phyloP scores from a whole-genome alignment of 495 filamentous ascomycete genomes.

The Letharia lupina region DNA sequence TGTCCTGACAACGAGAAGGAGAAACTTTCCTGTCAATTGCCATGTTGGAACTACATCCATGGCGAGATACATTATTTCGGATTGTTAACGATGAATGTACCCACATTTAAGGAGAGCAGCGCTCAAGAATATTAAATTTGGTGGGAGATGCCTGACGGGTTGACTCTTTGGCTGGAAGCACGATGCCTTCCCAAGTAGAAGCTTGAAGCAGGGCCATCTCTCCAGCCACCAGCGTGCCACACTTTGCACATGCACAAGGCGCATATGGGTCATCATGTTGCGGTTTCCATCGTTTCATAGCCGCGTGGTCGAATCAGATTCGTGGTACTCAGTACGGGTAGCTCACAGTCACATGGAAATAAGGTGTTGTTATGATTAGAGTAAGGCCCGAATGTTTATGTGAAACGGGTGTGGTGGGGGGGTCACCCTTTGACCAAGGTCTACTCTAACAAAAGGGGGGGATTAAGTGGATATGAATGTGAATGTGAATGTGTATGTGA shows the following conservation, averaged over 20 bases:
- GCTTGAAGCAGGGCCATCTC: background rate
- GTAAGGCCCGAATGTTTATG: no score
- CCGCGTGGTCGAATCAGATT: background rate
- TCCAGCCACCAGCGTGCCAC: background rate
- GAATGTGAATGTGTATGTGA: no score
- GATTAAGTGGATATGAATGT: no score
- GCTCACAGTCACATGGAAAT: no score
- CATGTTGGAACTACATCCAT: background rate
- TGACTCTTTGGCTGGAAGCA: background rate
- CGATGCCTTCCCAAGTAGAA: background rate
- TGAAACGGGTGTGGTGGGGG: no score
- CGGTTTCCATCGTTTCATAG: background rate
- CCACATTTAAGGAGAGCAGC: background rate
- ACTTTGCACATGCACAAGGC: background rate
- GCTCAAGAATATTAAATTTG: background rate
- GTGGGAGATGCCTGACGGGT: background rate
- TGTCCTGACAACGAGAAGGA: background rate
- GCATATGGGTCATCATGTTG: background rate
- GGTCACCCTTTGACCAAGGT: no score
- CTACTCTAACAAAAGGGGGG: no score
- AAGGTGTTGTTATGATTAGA: no score
- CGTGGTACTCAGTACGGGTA: background rate
- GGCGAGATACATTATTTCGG: background rate
- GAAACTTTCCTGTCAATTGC: background rate
- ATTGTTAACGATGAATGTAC: background rate